Evolutionary conservation across 2,329 filamentous ascomycete genomes (phyloP).

Genomic region (Mycocentrospora acerina): DNA sequence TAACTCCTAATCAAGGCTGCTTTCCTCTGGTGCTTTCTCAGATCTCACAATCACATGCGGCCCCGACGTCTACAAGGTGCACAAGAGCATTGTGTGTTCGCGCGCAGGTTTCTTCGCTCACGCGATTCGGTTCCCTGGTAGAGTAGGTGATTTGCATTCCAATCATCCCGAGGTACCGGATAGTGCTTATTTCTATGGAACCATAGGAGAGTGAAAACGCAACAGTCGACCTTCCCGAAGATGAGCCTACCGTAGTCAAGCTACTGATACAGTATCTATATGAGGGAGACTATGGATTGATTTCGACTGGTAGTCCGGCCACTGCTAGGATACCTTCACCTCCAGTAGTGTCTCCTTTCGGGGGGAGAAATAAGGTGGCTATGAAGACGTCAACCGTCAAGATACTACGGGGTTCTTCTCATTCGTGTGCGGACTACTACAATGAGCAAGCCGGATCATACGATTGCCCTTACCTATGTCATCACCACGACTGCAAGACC

Average conservation of each 20-base stretch:
- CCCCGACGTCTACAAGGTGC: constrained; percentile 10
- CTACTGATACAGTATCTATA: constrained; percentile 21
- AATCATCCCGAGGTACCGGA: too few relatives aligned
- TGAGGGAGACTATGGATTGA: constrained; percentile 13
- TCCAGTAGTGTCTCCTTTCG: not conserved
- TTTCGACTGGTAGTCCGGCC: too few relatives aligned
- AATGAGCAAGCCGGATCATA: too few relatives aligned
- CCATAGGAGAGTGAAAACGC: constrained; percentile 11
- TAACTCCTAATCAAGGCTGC: not conserved
- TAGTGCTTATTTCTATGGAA: not conserved
- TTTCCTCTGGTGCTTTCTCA: constrained; percentile 11
- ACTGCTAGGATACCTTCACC: too few relatives aligned
- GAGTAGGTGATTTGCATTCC: not conserved
- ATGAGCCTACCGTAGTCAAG: constrained; percentile 11
- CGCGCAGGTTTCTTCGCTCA: constrained; percentile 5
- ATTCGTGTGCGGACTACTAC: too few relatives aligned
- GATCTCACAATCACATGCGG: constrained; percentile 20
- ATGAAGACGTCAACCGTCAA: too few relatives aligned
- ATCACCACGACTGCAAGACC: too few relatives aligned
- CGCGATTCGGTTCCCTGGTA: constrained; percentile 4
- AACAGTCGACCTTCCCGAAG: constrained; percentile 12
- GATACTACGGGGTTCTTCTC: too few relatives aligned
- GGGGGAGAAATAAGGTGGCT: too few relatives aligned
- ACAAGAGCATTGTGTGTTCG: constrained; percentile 12
- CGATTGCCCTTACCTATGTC: too few relatives aligned